Evolutionary conservation across 2,329 filamentous ascomycete genomes (phyloP).

Genomic region (Fonsecaea nubica): DNA sequence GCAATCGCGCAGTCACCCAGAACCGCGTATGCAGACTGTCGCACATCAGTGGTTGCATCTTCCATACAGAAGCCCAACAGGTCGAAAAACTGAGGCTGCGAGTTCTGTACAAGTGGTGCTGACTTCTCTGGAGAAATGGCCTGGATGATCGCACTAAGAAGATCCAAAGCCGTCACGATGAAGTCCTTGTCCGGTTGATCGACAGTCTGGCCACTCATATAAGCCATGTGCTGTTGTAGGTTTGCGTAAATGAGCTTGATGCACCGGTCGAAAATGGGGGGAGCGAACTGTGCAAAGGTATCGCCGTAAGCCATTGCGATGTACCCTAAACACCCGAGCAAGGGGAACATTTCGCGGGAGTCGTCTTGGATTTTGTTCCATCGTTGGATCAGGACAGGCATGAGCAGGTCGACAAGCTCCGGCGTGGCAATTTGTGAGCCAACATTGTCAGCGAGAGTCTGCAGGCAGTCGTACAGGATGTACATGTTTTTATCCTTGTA

Average conservation of each 20-base stretch:
- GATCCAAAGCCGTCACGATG: conserved; percentile 89
- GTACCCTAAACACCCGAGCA: conserved; percentile 96
- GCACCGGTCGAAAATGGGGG: conserved; percentile 85
- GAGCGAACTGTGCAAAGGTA: conserved; percentile 82
- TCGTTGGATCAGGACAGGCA: conserved; percentile 88
- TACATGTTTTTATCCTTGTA: conserved; percentile 99
- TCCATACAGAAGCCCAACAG: conserved; percentile 91
- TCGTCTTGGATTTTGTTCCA: conserved; percentile 88
- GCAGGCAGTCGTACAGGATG: conserved; percentile 97
- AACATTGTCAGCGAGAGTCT: conserved; percentile 92
- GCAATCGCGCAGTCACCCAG: conserved; percentile 95
- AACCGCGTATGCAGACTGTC: conserved; percentile 93
- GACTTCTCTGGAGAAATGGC: conserved; percentile 77
- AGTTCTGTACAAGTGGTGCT: conserved; percentile 74
- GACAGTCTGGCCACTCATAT: conserved; percentile 69
- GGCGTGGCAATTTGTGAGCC: conserved; percentile 80
- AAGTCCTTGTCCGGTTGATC: conserved; percentile 96
- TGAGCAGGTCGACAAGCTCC: conserved; percentile 81
- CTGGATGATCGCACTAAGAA: conserved; percentile 91
- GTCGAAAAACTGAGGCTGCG: conserved; percentile 86
- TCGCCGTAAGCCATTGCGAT: conserved; percentile 84
- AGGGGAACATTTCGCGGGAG: conserved; percentile 89
- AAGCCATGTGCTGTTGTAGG: conserved; percentile 77
- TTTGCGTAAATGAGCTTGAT: conserved; percentile 91
- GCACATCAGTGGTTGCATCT: conserved; percentile 86